These are phyloP conservation scores for Psilocybe sp. DNA, from an alignment of 768 basidiomycete genomes.

Conservation along the genomic window DNA sequence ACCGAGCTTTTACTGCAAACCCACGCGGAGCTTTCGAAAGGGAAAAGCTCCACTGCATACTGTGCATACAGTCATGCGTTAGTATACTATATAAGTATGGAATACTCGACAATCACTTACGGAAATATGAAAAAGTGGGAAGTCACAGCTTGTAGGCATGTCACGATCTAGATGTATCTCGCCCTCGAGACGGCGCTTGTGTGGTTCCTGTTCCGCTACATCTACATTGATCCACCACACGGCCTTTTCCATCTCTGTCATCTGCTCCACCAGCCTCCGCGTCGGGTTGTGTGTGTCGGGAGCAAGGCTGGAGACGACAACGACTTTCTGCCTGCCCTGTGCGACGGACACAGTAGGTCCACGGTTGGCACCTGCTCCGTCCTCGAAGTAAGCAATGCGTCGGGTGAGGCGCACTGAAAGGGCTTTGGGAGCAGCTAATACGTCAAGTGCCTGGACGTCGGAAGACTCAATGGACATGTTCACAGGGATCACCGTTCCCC, in stretches of 20 bases:
- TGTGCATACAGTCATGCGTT: neutral
- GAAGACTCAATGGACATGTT: slow-evolving; percentile 25
- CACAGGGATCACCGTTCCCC: slow-evolving; percentile 38
- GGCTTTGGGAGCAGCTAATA: slow-evolving; percentile 22
- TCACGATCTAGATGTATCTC: slow-evolving; percentile 31
- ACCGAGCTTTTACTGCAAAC: too few relatives aligned
- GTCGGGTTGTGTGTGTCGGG: neutral
- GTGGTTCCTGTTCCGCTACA: neutral
- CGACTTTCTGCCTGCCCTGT: too few relatives aligned
- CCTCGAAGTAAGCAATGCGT: slow-evolving; percentile 22
- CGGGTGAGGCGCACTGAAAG: slow-evolving; percentile 26
- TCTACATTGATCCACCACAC: slow-evolving; percentile 25
- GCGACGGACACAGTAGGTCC: too few relatives aligned
- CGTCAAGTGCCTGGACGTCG: slow-evolving; percentile 27
- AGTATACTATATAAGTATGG: neutral
- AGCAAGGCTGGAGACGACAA: neutral
- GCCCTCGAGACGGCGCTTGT: slow-evolving; percentile 23
- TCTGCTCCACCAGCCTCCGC: slow-evolving; percentile 8
- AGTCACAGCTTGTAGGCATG: slow-evolving; percentile 24
- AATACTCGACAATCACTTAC: slow-evolving; percentile 13
- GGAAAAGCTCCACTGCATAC: slow-evolving; percentile 22
- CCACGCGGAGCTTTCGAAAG: slow-evolving; percentile 19
- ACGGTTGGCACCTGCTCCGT: neutral
- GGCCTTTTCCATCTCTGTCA: slow-evolving; percentile 17
- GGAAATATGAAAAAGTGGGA: slow-evolving; percentile 24